A percentile compares a stretch with the other conserved stretches of the same genome.
Conservation (phyloP, 805 yeast species). For the Candida xyloterini region DNA sequence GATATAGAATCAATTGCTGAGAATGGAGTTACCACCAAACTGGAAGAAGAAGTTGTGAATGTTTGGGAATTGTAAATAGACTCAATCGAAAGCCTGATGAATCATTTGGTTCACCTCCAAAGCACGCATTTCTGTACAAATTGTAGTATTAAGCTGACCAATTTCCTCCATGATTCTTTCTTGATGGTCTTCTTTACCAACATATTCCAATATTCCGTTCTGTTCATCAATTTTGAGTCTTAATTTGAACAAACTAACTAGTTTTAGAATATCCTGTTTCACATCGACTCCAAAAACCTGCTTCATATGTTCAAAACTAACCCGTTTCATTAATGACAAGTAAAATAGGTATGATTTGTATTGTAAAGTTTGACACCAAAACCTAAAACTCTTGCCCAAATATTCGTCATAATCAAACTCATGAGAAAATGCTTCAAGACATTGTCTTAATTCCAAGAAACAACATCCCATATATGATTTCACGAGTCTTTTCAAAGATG, state of each 20-base stretch:
- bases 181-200: not conserved
- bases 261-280: conserved; percentile 17
- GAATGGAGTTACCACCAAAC: conserved; percentile 52
- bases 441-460: conserved; percentile 21
- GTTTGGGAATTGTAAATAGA: conserved; percentile 16
- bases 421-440: conserved; percentile 10
- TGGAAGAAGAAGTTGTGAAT: conserved; percentile 40
- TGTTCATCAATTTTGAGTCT: conserved; percentile 25
- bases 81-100: conserved; percentile 11
- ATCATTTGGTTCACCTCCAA: conserved; percentile 19
- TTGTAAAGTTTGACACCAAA: conserved; percentile 27
- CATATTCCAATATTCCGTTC: conserved; percentile 13
- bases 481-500: conserved; percentile 22
- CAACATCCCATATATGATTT: conserved; percentile 26
- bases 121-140: conserved; percentile 18
- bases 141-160: conserved; percentile 10
- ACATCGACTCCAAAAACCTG: conserved; percentile 19
- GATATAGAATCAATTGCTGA: conserved; percentile 74
- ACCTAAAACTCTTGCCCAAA: conserved; percentile 23
- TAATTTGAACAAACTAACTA: conserved; percentile 25
- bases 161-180: conserved; percentile 5
- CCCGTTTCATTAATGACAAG: conserved; percentile 30
- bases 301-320: conserved; percentile 22
- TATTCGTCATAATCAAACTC: conserved; percentile 24
- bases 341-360: conserved; percentile 32